Conservation (phyloP, 352 stramenopile species). For the Globisporangium cederbergense region DNA sequence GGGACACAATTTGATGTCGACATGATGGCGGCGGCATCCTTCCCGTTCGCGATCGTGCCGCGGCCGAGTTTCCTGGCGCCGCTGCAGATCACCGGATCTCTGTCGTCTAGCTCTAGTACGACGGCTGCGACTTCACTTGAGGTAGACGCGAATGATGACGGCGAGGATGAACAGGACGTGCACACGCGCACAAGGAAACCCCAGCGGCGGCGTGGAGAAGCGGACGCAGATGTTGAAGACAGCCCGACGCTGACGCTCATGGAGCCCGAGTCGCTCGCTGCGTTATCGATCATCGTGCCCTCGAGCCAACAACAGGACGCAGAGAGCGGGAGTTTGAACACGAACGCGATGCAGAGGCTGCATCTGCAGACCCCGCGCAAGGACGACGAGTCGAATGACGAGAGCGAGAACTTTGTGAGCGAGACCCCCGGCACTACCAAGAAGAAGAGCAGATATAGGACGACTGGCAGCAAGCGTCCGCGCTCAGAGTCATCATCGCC, state of each 20-base stretch:
- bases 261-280: constrained; percentile 6
- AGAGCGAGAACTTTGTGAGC: not conserved
- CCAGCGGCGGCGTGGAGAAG: not conserved
- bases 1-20: constrained; percentile 24
- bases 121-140: not conserved
- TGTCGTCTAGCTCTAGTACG: not conserved
- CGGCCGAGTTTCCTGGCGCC: constrained; percentile 2
- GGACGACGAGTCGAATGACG: not conserved
- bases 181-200: not conserved
- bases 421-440: constrained; percentile 11
- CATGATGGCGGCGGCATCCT: constrained; percentile 1
- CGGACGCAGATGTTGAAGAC: not conserved
- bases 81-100: not conserved
- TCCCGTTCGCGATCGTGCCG: constrained; percentile 3
- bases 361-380: constrained; percentile 16
- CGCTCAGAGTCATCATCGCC: constrained; percentile 8
- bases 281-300: constrained; percentile 15
- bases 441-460: not conserved
- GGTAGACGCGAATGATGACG: not conserved
- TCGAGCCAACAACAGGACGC: not conserved
- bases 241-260: constrained; percentile 13
- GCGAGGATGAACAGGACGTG: not conserved
- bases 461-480: not conserved
- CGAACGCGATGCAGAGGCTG: constrained; percentile 18
- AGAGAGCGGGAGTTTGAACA: constrained; percentile 1